Conservation (phyloP, 805 yeast genomes). For the Candida pini region DNA sequence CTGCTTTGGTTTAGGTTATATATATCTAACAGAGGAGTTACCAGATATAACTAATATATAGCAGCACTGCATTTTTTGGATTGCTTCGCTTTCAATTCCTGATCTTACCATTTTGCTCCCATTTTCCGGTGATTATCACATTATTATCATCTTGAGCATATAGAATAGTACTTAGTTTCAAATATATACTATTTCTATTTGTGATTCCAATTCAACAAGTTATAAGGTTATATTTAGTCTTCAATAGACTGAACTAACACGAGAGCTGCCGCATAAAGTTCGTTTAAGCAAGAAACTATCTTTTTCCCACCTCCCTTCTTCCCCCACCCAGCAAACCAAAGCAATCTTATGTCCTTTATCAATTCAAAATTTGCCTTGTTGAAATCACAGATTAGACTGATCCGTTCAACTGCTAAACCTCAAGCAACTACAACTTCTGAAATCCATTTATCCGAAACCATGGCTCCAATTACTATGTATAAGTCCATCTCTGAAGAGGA, state of each 20-base stretch:
- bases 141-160: neutral
- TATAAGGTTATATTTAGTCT: neutral
- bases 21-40: no score
- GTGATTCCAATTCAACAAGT: slow-evolving; percentile 1
- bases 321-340: no score
- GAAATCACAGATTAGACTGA: no score
- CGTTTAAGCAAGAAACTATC: slow-evolving; percentile 4
- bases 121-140: neutral
- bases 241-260: slow-evolving; percentile 17
- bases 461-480: slow-evolving; percentile 12
- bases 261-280: slow-evolving; percentile 51
- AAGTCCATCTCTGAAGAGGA: no score
- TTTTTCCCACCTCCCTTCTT: neutral
- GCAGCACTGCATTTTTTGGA: no score
- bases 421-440: slow-evolving; percentile 4
- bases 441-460: neutral
- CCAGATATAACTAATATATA: no score
- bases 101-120: no score
- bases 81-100: no score
- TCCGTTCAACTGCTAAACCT: slow-evolving; percentile 8
- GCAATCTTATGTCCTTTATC: no score
- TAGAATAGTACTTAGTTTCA: neutral
- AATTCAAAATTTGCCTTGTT: no score
- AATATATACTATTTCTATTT: neutral
- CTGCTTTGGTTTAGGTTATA: no score